Evolutionary conservation across 225 moss, liverwort and hornwort genomes (phyloP), one percentile per base, ranked within the genome.

Genomic region (Sphagnum tenellum): DNA sequence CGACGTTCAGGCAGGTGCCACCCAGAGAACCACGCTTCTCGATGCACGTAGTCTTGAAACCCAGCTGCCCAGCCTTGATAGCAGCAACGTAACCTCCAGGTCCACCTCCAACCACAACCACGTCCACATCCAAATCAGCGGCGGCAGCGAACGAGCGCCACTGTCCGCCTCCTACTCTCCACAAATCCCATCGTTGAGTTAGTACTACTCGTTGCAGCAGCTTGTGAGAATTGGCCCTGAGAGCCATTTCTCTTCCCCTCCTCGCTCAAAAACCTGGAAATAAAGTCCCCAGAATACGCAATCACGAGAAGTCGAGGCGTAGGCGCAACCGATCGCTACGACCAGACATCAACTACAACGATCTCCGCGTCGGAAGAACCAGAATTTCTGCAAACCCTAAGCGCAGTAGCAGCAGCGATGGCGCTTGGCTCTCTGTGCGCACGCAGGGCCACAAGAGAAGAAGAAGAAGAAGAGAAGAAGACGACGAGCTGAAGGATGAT

Each of bases 51-150:
- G 92, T 92, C 84, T 89, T 92, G 70, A 96, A 89, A 59, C 95
- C 92, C 71, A 96, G 74, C 79, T 96, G 95, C 57, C 88, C 95
- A 55, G 92, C 92, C 72, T 96, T 96, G 64, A 96, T 96, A 63
- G 95, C 95, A 5, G 88, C 89, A n/a, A 85, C 84, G 66, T 95
- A 95, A 9, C 92, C 95, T 8, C 95, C 92, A 5, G 92, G 94
- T 8, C 94, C 94, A 64, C 94, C 91, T 5, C 94, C 94, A 3
- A 91, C 82, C 0, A 96, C 77, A 1, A 96, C 67, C 8, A 96
- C 81, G 69, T 89, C 95, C 3, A 71, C 66, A 64, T 78, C 82
- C 7, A 48, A 70, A 8, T 88, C 92, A 48, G 60, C 75, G 1
- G 62, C 70, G 2, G 81, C 84, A 0, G 69, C 73, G 9, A 52